Base-by-base conservation (phyloP, 2,329 filamentous ascomycete species). In the Penicillium verrucosum region DNA sequence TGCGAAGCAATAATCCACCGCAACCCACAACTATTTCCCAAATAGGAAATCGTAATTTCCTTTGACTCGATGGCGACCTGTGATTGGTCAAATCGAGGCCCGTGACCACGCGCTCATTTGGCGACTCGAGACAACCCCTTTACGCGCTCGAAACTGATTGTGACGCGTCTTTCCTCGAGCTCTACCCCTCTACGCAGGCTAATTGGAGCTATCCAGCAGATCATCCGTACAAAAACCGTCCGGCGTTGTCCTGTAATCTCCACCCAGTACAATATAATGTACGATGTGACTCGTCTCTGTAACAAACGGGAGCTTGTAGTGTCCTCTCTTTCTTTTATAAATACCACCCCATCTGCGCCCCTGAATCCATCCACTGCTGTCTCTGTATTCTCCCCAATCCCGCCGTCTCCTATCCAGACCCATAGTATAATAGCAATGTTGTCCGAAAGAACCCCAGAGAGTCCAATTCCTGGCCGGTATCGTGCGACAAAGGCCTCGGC, bases 61-160 rank as follows among this genome's bases (percentile, higher is more conserved):
- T 56, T 49, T 18, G 37, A 43, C 60, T 49, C 57, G 51, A 57
- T 29, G 1, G 4, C 23, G 11, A 3, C 57, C 23, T 52, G 36
- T 64, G 16, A 70, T 69, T 71, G 67, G 68, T 11, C 23, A 10
- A 2, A 18, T 52, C 40, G 40, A 47, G 29, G 61, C 71, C 63
- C 70, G 71, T 75, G 73, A 75, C 63, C 52, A 59, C 72, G 73
- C 65, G 73, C 53, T 58, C 56, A 69, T 74, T 73, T 74, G 69
- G 71, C 70, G 71, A 72, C 68, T 45, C 42, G 27, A 34, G 46
- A 61, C 60, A 65, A 61, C 64, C 63, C 66, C 66, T 69, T 68
- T 71, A 72, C 71, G 71, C 71, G 71, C 70, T 62, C 65, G 52
- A 61, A 59, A 60, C 57, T 56, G 5, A 55, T 63, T 57, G 60